A percentile compares a stretch with the other conserved stretches of the same genome.
phyloP scores from a whole-genome alignment of 768 basidiomycete genomes.

The Lentinula aciculospora region DNA sequence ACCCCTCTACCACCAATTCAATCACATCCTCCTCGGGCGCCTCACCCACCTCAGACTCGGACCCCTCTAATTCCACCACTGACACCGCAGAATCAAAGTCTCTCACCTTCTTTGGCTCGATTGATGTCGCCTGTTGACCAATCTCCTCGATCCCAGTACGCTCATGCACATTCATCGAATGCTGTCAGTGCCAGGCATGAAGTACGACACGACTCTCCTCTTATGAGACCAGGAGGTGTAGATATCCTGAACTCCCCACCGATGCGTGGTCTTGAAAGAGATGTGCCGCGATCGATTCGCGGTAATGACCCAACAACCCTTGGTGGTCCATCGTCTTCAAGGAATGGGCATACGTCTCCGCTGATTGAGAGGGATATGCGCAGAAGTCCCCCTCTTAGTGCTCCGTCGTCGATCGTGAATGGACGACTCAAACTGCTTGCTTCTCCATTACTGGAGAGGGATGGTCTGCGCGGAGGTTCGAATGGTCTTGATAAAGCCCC shows the following conservation, averaged over 20 bases:
- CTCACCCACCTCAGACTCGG: constrained; percentile 9
- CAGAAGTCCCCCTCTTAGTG: not conserved
- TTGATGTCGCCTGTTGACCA: constrained; percentile 46
- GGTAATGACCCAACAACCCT: not conserved
- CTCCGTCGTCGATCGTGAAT: not conserved
- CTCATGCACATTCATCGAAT: not conserved
- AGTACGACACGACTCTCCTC: not conserved
- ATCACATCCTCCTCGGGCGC: constrained; percentile 23
- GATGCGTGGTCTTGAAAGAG: constrained; percentile 5
- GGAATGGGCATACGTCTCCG: not conserved
- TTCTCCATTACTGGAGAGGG: not conserved
- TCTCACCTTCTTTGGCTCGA: constrained; percentile 61
- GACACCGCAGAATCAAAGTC: constrained; percentile 41
- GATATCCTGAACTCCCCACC: constrained; percentile 7
- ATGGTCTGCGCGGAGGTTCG: not conserved
- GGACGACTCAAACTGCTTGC: not conserved
- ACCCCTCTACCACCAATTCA: constrained; percentile 16
- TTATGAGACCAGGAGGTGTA: constrained; percentile 3
- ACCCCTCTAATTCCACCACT: constrained; percentile 22
- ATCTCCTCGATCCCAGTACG: constrained; percentile 3
- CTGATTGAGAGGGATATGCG: not conserved
- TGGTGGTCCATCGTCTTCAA: not conserved
- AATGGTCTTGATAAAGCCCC: not conserved
- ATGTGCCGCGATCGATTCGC: not conserved
- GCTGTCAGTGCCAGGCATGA: not conserved